Percentiles rank a stretch among this genome's conserved stretches.
Conservation (phyloP, 2,329 filamentous ascomycete species). For the Diaporthe eres region DNA sequence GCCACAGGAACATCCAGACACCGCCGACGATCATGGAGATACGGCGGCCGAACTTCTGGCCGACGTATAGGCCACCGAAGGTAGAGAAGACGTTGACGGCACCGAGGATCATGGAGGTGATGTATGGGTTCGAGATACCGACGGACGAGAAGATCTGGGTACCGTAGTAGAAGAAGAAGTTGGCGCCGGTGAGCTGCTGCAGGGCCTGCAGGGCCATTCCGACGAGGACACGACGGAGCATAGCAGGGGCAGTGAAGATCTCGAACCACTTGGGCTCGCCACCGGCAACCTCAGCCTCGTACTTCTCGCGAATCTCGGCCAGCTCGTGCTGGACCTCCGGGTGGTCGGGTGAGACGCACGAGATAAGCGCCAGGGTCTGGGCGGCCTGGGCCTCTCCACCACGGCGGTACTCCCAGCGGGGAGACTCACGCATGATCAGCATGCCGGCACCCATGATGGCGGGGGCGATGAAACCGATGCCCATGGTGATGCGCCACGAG, state of each 20-base stretch:
- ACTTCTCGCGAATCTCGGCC: slow-evolving; percentile 41
- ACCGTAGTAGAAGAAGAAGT: slow-evolving; percentile 70
- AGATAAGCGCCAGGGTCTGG: slow-evolving; percentile 40
- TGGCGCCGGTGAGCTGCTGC: slow-evolving; percentile 77
- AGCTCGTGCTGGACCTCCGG: slow-evolving; percentile 40
- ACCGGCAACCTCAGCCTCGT: slow-evolving; percentile 41
- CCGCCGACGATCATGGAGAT: slow-evolving; percentile 76
- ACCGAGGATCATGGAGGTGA: slow-evolving; percentile 77
- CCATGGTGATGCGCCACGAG: slow-evolving; percentile 76
- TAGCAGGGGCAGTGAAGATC: slow-evolving; percentile 59
- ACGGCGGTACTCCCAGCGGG: slow-evolving; percentile 59
- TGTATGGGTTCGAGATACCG: slow-evolving; percentile 75
- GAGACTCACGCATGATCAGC: slow-evolving; percentile 68
- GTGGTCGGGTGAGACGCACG: slow-evolving; percentile 30
- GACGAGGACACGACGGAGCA: slow-evolving; percentile 75
- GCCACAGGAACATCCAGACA: slow-evolving; percentile 76
- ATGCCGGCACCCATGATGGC: slow-evolving; percentile 67
- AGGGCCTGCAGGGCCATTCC: slow-evolving; percentile 75
- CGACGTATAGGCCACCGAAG: slow-evolving; percentile 76
- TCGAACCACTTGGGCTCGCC: slow-evolving; percentile 42
- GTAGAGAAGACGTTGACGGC: slow-evolving; percentile 79
- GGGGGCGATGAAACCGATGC: slow-evolving; percentile 67
- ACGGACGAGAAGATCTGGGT: slow-evolving; percentile 77
- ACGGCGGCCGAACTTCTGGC: slow-evolving; percentile 78
- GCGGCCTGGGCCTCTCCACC: slow-evolving; percentile 40